Percentiles rank a stretch among this genome's conserved stretches.
These are phyloP conservation scores for Nakazawaea anatomiae DNA, from an alignment of 805 yeast genomes.

Conservation along the genomic window DNA sequence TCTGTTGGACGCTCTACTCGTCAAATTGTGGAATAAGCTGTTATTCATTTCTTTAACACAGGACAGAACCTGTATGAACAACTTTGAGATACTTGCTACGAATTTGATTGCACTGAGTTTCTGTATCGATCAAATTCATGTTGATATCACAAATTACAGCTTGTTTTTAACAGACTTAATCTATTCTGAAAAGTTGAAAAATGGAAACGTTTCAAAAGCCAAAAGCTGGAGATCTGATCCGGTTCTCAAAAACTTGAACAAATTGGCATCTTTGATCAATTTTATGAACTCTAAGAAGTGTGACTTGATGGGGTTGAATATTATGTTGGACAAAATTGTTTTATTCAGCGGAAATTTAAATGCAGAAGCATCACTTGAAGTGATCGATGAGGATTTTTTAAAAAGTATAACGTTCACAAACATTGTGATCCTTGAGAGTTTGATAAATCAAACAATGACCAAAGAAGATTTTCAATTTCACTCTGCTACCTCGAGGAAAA, in stretches of 20 bases:
- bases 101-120: slow-evolving; percentile 3
- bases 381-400: background rate
- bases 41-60: slow-evolving; percentile 2
- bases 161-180: slow-evolving; percentile 4
- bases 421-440: slow-evolving; percentile 14
- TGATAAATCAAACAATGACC: slow-evolving; percentile 11
- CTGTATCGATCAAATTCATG: background rate
- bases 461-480: slow-evolving; percentile 28
- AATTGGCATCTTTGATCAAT: slow-evolving; percentile 40
- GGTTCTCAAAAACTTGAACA: slow-evolving; percentile 40
- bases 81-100: slow-evolving; percentile 1
- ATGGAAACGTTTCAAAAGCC: background rate
- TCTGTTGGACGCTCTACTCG: background rate
- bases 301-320: slow-evolving; percentile 1
- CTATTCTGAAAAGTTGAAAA: background rate
- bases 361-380: slow-evolving; percentile 6
- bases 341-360: slow-evolving; percentile 8
- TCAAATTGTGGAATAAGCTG: slow-evolving; percentile 8
- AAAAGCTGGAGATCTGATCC: slow-evolving; percentile 24
- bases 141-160: background rate
- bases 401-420: slow-evolving; percentile 17
- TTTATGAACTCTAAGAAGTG: slow-evolving; percentile 15
- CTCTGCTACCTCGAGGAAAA: slow-evolving; percentile 21
- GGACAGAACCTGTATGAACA: background rate
- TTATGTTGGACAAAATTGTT: slow-evolving; percentile 7